Percentiles rank a stretch among this genome's conserved stretches.
Conservation (phyloP, 225 moss, liverwort and hornwort species). For the Thuidium tamariscinum region DNA sequence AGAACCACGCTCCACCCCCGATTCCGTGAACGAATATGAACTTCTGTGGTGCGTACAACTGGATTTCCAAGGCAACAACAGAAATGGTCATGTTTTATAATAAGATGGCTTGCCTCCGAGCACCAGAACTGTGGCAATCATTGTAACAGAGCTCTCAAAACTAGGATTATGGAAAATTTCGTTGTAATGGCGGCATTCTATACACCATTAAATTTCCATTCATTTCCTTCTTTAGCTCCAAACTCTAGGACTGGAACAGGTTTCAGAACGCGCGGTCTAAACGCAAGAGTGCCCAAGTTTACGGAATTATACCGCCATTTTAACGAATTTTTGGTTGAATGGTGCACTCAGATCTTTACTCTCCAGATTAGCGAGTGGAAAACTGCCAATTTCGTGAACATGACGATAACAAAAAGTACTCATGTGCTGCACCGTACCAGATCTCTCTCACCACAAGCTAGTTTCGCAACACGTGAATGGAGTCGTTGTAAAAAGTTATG, state of each 20-base stretch:
- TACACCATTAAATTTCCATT: no score
- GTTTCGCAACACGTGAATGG: not conserved
- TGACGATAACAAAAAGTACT: not conserved
- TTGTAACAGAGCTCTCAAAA: not conserved
- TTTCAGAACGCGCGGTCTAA: no score
- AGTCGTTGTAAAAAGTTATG: not conserved
- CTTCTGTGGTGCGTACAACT: not conserved
- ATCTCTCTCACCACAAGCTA: not conserved
- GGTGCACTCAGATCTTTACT: not conserved
- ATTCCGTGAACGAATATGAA: conserved; percentile 38
- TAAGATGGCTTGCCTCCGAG: not conserved
- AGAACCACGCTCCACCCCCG: conserved; percentile 45
- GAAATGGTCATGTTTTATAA: not conserved
- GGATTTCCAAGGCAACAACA: not conserved
- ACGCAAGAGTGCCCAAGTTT: no score
- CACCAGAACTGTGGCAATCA: not conserved
- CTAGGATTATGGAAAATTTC: no score
- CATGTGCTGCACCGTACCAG: not conserved
- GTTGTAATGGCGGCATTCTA: no score
- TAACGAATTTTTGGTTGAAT: no score
- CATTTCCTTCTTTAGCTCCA: no score
- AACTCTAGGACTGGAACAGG: no score
- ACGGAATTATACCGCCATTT: no score
- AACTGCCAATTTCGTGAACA: not conserved
- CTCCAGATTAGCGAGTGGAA: no score